Evolutionary conservation across 495 filamentous ascomycete species (phyloP).

Genomic region (Penicillium bovifimosum): DNA sequence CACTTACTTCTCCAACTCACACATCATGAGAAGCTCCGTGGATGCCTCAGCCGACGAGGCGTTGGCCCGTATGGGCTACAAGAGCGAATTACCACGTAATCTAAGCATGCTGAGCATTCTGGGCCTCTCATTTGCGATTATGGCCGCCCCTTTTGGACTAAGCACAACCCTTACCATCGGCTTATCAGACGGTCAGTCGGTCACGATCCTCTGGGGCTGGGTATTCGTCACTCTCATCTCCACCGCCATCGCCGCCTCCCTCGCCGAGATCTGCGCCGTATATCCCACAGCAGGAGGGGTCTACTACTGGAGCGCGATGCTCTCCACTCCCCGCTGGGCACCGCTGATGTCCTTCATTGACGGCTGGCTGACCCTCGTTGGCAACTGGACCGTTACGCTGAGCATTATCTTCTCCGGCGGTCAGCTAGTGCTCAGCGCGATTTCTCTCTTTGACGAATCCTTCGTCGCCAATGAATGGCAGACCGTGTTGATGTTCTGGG

Average conservation of each 20-base stretch:
- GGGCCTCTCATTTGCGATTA: conserved; percentile 54
- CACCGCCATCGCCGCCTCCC: conserved; percentile 61
- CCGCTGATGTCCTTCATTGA: conserved; percentile 63
- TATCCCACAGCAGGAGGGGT: conserved; percentile 66
- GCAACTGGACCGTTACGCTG: conserved; percentile 57
- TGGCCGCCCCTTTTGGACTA: conserved; percentile 61
- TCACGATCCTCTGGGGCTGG: conserved; percentile 65
- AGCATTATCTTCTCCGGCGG: conserved; percentile 48
- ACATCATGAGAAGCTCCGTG: conserved; percentile 20
- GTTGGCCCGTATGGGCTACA: conserved; percentile 59
- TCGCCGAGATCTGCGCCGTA: conserved; percentile 72
- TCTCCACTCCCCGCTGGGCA: conserved; percentile 50
- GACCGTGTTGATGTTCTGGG: conserved; percentile 62
- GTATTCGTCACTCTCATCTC: conserved; percentile 66
- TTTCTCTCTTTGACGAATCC: conserved; percentile 55
- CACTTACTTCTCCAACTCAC: not conserved
- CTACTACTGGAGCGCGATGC: conserved; percentile 72
- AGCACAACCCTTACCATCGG: conserved; percentile 67
- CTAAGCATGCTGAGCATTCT: conserved; percentile 62
- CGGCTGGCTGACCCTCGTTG: conserved; percentile 70
- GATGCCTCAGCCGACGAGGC: conserved; percentile 47
- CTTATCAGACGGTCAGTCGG: conserved; percentile 58
- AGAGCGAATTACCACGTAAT: conserved; percentile 54
- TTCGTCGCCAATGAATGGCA: conserved; percentile 59
- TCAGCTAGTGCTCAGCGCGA: conserved; percentile 57